Evolutionary conservation across 2,329 filamentous ascomycete species (phyloP), one percentile per base, ranked within the genome.

Genomic region (Colletotrichum caudatum): DNA sequence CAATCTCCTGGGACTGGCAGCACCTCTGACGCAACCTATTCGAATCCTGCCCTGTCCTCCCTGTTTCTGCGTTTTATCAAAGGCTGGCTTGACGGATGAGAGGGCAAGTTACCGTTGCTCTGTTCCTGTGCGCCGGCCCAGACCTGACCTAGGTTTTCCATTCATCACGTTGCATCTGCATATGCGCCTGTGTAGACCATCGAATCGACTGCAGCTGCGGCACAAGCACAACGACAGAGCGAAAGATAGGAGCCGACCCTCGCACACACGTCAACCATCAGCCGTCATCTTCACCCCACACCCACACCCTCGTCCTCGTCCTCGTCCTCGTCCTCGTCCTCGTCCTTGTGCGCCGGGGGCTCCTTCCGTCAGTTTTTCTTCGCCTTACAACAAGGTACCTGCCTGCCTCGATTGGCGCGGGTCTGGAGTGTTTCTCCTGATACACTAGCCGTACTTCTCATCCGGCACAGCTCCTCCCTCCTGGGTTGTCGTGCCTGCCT

Each of bases 401-500:
- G 29, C 37, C 59, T 56, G 39, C 37, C 62, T 58, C 46, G 20
- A 39, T 50, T 48, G 50, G 35, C 60, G 57, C 50, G 20, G 54
- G 41, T 33, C 39, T 68, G 18, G 46, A 20, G 37, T 59, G 44
- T 63, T 48, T 54, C 58, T 50, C 60, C 44, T 69, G 60, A 72
- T 53, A 69, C 69, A 62, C 57, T 72, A 60, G 72, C 61, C 50
- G 39, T 26, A 53, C 48, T 73, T 58, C 44, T 44, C 50, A 29
- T 14, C 44, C 50, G 44, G 23, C 23, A 29, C 44, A 56, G 35
- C 58, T 59, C 70, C 39, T 63, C 33, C 57, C 62, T 71, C 35
- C 41, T 50, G 16, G 23, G 14, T 37, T 20, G 35, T 57, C 57
- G 64, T 50, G 33, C 59, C 59, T 69, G 29, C 59, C 59, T 69